Evolutionary conservation across 2,329 filamentous ascomycete genomes (phyloP), one percentile per base, ranked within the genome.

Genomic region (Ambrosiella cleistominuta): DNA sequence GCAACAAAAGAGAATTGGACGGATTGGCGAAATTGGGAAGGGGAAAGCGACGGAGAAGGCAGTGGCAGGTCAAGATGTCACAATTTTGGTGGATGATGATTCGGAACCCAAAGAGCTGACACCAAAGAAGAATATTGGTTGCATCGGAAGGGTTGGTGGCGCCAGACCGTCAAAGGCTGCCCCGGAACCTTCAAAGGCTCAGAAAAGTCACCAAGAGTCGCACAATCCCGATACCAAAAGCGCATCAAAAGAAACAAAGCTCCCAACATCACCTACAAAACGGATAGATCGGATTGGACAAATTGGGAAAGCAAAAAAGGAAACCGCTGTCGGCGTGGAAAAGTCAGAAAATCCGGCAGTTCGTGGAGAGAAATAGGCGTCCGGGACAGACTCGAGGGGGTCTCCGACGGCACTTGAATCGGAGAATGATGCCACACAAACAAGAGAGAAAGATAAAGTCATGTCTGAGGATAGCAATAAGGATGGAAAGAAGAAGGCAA

Each of bases 71-170:
- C 27, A 27, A 7, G 59, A 60, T n/a, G 36, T 15, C 13, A 58
- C 52, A 2, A 60, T 56, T 44, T 58, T 55, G 8, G 50, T 57
- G 37, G 56, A 54, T 15, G 45, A 58, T 44, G n/a, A n/a, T 13
- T 55, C 56, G 2, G 51, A 27, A 5, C 27, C 27, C 4, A 27
- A 27, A 27, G 27, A 27, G 2, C 27, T 27, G 3, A 27, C 27
- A 5, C 3, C 27, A 27, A 5, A 27, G 27, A 27, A 27, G 27
- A 27, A n/a, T 5, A 42, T 42, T 42, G 39, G 39, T 3, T 12
- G n/a, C 3, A 42, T 42, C 39, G 39, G 39, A 11, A 42, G 4
- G 39, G 39, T 42, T 42, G 39, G 39, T 42, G 6, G 39, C n/a
- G 27, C 27, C 3, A 27, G 27, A 27, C 4, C 27, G 27, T 27